phyloP scores from a whole-genome alignment of 225 moss, liverwort and hornwort genomes.

The Polytrichum formosum region DNA sequence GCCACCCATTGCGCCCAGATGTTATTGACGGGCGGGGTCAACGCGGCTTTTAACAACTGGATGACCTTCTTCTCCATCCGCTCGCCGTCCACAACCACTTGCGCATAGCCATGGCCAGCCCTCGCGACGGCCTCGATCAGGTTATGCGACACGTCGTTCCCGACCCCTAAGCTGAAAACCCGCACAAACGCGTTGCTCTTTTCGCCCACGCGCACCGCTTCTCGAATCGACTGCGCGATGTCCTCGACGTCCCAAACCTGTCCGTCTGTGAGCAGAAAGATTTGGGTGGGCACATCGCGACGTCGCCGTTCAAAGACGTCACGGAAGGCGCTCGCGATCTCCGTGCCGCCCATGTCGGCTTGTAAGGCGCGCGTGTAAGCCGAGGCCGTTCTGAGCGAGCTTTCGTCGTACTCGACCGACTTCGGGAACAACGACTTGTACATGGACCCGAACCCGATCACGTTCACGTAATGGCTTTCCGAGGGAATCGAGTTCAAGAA shows the following conservation, averaged over 20 bases:
- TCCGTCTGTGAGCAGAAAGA: constrained; percentile 48
- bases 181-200: constrained; percentile 13
- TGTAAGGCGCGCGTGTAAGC: constrained; percentile 15
- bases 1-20: constrained; percentile 22
- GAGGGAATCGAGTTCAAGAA: constrained; percentile 48
- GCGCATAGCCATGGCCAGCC: constrained; percentile 39
- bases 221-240: constrained; percentile 11
- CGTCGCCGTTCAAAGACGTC: constrained; percentile 22
- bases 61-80: constrained; percentile 40
- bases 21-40: constrained; percentile 26
- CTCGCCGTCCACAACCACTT: constrained; percentile 24
- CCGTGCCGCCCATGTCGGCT: constrained; percentile 21
- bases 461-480: constrained; percentile 52
- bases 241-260: constrained; percentile 8
- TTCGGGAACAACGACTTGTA: constrained; percentile 23
- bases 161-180: constrained; percentile 46
- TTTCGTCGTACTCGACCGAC: constrained; percentile 17
- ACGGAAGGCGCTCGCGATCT: constrained; percentile 17
- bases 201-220: constrained; percentile 16
- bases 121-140: constrained; percentile 52
- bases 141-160: constrained; percentile 31
- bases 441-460: constrained; percentile 44
- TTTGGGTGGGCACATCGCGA: constrained; percentile 22
- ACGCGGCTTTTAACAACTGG: constrained; percentile 35
- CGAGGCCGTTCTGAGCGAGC: neutral